Conservation (phyloP, 176 grass and related monocot species). For the Musa schizocarpa region DNA sequence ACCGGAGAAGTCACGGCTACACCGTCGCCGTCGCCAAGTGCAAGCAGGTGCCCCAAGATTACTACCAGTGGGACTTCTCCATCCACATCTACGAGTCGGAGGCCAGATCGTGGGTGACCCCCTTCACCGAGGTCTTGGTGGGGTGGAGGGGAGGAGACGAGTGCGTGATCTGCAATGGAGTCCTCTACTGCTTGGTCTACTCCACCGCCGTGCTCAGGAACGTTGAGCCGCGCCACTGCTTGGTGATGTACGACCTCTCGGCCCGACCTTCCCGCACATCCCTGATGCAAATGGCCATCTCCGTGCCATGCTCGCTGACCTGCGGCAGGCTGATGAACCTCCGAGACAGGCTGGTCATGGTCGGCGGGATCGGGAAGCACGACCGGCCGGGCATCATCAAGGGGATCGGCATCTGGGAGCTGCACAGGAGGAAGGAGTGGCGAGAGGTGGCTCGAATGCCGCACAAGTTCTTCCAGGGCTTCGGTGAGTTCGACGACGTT, state of each 20-base stretch:
- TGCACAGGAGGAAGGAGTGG: conserved; percentile 49
- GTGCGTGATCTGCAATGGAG: conserved; percentile 61
- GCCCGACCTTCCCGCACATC: neutral
- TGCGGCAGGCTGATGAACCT: conserved; percentile 77
- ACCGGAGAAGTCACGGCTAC: conserved; percentile 48
- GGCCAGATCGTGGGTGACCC: conserved; percentile 38
- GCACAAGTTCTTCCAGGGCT: conserved; percentile 81
- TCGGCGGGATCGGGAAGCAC: conserved; percentile 75
- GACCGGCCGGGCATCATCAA: conserved; percentile 76
- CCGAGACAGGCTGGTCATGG: conserved; percentile 53
- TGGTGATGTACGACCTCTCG: conserved; percentile 58
- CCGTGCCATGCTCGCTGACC: conserved; percentile 56
- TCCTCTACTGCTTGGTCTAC: conserved; percentile 80
- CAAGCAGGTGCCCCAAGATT: conserved; percentile 62
- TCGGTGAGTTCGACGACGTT: conserved; percentile 78
- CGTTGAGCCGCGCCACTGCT: conserved; percentile 46
- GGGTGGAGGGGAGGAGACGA: conserved; percentile 94
- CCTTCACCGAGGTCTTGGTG: conserved; percentile 36
- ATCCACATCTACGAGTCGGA: conserved; percentile 59
- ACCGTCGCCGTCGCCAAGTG: conserved; percentile 56
- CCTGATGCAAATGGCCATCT: conserved; percentile 34
- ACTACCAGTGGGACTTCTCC: conserved; percentile 57
- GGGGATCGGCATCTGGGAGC: conserved; percentile 86
- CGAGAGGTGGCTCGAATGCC: conserved; percentile 69
- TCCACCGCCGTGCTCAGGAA: conserved; percentile 62